phyloP scores from a whole-genome alignment of 352 stramenopile genomes.

The Phytophthora pistaciae region DNA sequence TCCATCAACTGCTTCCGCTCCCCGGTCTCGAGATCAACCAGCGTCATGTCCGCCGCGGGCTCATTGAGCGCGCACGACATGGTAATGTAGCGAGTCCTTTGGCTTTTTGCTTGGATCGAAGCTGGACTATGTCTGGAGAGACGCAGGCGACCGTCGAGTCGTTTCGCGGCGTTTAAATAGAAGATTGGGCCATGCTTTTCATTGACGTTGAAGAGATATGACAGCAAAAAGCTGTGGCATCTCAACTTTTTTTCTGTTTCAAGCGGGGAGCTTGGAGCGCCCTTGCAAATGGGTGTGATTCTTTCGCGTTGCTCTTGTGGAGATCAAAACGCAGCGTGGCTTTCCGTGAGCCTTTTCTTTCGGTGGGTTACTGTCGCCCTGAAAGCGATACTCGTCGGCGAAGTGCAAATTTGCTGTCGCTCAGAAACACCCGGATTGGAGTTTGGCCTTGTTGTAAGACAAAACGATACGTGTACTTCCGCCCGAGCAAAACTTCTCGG shows the following conservation, averaged over 20 bases:
- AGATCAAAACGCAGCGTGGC: not conserved
- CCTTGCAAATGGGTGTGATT: too few relatives aligned
- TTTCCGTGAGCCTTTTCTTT: not conserved
- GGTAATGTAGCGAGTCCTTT: not conserved
- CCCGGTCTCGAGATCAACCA: slow-evolving; percentile 65
- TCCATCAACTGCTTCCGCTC: slow-evolving; percentile 43
- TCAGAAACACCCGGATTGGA: too few relatives aligned
- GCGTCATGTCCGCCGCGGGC: slow-evolving; percentile 49
- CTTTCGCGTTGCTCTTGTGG: not conserved
- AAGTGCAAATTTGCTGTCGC: too few relatives aligned
- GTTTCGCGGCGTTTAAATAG: slow-evolving; percentile 2
- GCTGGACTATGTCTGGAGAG: slow-evolving; percentile 7
- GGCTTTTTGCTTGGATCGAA: not conserved
- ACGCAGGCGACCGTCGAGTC: slow-evolving; percentile 7
- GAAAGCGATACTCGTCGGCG: not conserved
- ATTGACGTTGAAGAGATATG: too few relatives aligned
- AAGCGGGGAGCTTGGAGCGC: too few relatives aligned
- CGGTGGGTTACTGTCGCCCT: not conserved
- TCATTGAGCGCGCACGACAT: slow-evolving; percentile 68
- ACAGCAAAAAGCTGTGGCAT: too few relatives aligned
- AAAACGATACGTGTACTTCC: too few relatives aligned
- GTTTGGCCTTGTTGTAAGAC: too few relatives aligned
- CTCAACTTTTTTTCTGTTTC: too few relatives aligned
- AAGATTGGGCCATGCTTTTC: not conserved
- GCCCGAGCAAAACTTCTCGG: too few relatives aligned